These are phyloP conservation scores for Mollisia scopiformis DNA, from an alignment of 2,329 filamentous ascomycete genomes.

Conservation along the genomic window DNA sequence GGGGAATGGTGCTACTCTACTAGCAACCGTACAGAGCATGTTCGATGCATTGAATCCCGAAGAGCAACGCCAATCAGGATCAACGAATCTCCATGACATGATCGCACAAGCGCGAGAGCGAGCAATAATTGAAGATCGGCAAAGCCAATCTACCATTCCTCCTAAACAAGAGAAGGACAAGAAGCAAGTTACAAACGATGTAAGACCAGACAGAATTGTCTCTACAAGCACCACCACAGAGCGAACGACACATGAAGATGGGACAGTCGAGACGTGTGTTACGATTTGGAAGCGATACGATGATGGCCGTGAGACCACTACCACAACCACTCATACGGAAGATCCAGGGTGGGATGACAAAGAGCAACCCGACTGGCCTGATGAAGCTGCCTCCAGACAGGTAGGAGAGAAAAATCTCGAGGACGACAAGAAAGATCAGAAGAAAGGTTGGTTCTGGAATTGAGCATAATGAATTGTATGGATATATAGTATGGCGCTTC, in stretches of 20 bases:
- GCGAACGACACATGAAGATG: constrained; percentile 28
- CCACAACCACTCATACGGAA: constrained; percentile 27
- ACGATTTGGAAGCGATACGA: constrained; percentile 31
- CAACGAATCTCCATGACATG: background rate
- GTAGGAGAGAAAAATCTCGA: background rate
- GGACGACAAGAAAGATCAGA: constrained; percentile 11
- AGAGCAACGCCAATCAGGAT: background rate
- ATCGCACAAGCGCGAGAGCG: background rate
- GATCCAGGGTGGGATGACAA: constrained; percentile 8
- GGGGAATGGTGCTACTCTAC: background rate
- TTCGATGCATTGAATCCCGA: constrained; percentile 5
- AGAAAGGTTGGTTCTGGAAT: constrained; percentile 34
- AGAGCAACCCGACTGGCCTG: background rate
- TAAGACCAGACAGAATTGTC: background rate
- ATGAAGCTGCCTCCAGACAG: background rate
- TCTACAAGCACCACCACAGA: constrained; percentile 28
- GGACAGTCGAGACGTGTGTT: constrained; percentile 30
- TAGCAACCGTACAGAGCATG: background rate
- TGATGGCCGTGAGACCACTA: constrained; percentile 30
- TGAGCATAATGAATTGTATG: constrained; percentile 7
- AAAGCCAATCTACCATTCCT: background rate
- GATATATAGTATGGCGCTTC: background rate
- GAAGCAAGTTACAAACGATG: background rate
- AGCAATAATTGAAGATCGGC: background rate
- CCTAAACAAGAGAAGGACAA: background rate